These are phyloP conservation scores for Colletotrichum cordylinicola DNA, from an alignment of 2,329 filamentous ascomycete genomes.

Conservation along the genomic window DNA sequence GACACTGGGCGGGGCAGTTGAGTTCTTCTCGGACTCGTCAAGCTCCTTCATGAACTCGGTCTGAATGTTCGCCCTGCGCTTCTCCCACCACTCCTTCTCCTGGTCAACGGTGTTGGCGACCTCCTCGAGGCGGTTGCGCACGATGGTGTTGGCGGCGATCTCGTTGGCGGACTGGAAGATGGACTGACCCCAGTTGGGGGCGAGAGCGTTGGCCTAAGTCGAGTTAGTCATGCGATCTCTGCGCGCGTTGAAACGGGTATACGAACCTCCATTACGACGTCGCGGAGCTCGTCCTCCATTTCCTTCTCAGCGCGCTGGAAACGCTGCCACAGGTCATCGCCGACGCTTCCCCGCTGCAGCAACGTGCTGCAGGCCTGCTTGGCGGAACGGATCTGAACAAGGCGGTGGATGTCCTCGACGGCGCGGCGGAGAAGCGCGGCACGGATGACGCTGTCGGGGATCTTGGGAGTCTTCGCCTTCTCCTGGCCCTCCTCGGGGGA, in stretches of 20 bases:
- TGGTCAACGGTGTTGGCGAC: conserved; percentile 73
- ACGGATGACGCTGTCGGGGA: conserved; percentile 86
- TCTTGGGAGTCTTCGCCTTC: conserved; percentile 72
- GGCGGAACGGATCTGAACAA: conserved; percentile 85
- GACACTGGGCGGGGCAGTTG: conserved; percentile 58
- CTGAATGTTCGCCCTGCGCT: conserved; percentile 75
- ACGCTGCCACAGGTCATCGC: conserved; percentile 94
- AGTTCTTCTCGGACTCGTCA: conserved; percentile 63
- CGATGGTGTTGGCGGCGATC: conserved; percentile 82
- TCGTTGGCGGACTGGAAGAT: conserved; percentile 99
- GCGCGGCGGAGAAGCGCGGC: conserved; percentile 89
- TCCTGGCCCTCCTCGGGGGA: conserved; percentile 65
- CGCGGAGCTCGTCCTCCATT: conserved; percentile 93
- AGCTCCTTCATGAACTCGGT: conserved; percentile 86
- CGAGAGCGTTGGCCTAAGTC: conserved; percentile 84
- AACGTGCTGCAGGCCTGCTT: conserved; percentile 87
- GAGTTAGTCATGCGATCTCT: not conserved
- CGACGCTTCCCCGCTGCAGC: conserved; percentile 88
- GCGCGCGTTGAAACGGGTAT: not conserved
- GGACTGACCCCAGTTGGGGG: conserved; percentile 86
- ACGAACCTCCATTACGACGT: conserved; percentile 88
- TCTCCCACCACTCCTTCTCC: conserved; percentile 94
- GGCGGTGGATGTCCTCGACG: conserved; percentile 89
- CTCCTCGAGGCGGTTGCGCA: conserved; percentile 77
- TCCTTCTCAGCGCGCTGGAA: conserved; percentile 94